These are phyloP conservation scores for Lecanosticta acicola DNA, from an alignment of 2,329 filamentous ascomycete species.

Conservation along the genomic window DNA sequence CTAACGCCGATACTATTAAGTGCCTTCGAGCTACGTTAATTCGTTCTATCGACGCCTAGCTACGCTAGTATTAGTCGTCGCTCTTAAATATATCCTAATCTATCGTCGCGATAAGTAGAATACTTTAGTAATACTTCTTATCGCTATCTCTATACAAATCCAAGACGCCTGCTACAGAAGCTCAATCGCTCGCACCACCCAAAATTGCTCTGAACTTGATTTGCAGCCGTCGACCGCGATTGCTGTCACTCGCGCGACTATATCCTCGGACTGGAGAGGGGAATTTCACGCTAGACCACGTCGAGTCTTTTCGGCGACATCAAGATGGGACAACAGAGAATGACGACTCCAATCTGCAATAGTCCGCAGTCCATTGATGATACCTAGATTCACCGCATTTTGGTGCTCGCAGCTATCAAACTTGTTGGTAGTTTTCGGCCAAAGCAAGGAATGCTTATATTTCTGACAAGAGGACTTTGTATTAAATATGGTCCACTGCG, in stretches of 20 bases:
- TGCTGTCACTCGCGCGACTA: background rate
- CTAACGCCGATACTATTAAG: too few species aligned
- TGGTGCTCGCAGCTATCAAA: conserved; percentile 5
- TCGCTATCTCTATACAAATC: background rate
- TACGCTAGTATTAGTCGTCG: too few species aligned
- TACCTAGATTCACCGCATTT: background rate
- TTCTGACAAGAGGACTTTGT: conserved; percentile 2
- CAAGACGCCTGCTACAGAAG: background rate
- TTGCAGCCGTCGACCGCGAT: background rate
- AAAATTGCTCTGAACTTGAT: background rate
- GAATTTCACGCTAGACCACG: background rate
- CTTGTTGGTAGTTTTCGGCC: conserved; percentile 1
- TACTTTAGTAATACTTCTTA: too few species aligned
- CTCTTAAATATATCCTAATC: too few species aligned
- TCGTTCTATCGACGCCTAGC: too few species aligned
- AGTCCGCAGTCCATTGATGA: conserved; percentile 3
- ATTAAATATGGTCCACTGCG: conserved; percentile 6
- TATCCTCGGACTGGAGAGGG: background rate
- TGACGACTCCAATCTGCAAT: background rate
- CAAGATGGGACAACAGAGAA: background rate
- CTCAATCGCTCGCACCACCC: background rate
- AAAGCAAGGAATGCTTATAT: background rate
- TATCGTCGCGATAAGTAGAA: too few species aligned
- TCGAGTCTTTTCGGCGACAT: background rate
- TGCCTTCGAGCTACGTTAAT: too few species aligned